Evolutionary conservation across 139 green algal species (phyloP).

Genomic region (Picochlorum sp.): DNA sequence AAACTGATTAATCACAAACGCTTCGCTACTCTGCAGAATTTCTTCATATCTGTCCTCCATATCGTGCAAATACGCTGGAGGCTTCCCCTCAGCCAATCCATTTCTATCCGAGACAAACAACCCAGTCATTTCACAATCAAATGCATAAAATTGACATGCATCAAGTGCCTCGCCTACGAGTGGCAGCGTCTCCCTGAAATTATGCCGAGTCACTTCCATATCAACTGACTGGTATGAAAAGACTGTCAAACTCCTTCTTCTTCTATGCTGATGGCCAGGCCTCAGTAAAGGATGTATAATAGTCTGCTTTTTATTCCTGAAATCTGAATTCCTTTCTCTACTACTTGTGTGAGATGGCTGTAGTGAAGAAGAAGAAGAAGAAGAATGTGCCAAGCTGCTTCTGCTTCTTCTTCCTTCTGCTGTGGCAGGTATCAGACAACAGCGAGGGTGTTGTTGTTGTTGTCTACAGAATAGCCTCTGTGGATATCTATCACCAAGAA

Average conservation of each 20-base stretch:
- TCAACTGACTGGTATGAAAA: not conserved
- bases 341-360: too few species aligned
- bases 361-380: too few species aligned
- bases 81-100: constrained; percentile 14
- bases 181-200: constrained; percentile 51
- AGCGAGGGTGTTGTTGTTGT: too few species aligned
- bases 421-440: too few species aligned
- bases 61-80: constrained; percentile 51
- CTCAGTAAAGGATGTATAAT: too few species aligned
- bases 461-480: too few species aligned
- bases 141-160: constrained; percentile 35
- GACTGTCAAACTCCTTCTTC: not conserved
- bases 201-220: constrained; percentile 44
- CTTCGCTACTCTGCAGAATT: constrained; percentile 28
- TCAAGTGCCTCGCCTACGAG: constrained; percentile 35
- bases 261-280: too few species aligned
- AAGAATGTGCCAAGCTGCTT: too few species aligned
- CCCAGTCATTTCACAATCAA: constrained; percentile 75
- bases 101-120: constrained; percentile 38
- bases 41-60: constrained; percentile 52
- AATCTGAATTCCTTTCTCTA: too few species aligned
- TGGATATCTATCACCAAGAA: too few species aligned
- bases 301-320: too few species aligned
- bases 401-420: too few species aligned
- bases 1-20: constrained; percentile 67